phyloP scores from a whole-genome alignment of 2,329 filamentous ascomycete genomes.

The Pseudogymnoascus sp. region DNA sequence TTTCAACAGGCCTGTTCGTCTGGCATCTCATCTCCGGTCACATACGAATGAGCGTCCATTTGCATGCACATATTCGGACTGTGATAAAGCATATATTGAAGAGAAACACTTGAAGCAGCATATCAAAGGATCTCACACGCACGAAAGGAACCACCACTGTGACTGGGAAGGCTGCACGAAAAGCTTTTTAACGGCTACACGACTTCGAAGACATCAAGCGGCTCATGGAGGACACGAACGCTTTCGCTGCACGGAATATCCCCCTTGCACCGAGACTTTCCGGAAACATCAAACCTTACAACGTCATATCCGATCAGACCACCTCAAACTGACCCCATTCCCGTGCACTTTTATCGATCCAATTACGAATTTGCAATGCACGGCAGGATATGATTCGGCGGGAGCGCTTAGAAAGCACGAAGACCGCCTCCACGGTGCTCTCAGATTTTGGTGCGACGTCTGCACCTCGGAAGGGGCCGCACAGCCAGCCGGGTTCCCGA shows the following conservation, averaged over 20 bases:
- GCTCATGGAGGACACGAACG: constrained; percentile 71
- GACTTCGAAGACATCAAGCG: constrained; percentile 68
- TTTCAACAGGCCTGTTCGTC: constrained; percentile 77
- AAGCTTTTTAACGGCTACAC: constrained; percentile 70
- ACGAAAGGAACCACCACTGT: constrained; percentile 63
- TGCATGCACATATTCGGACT: constrained; percentile 59
- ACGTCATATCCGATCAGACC: constrained; percentile 69
- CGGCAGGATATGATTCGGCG: constrained; percentile 63
- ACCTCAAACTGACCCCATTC: constrained; percentile 64
- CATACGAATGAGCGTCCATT: constrained; percentile 82
- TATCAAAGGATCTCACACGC: constrained; percentile 70
- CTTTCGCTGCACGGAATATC: constrained; percentile 62
- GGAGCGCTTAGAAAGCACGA: constrained; percentile 64
- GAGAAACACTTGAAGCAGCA: constrained; percentile 82
- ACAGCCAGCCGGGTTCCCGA: constrained; percentile 55
- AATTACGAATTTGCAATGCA: constrained; percentile 48
- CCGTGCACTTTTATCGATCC: constrained; percentile 54
- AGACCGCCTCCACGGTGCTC: constrained; percentile 58
- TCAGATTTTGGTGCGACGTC: constrained; percentile 68
- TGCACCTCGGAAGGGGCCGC: constrained; percentile 44
- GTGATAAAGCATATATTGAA: constrained; percentile 77
- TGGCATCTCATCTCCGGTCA: constrained; percentile 71
- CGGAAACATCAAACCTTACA: constrained; percentile 81
- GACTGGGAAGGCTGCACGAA: constrained; percentile 66
- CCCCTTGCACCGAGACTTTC: constrained; percentile 68